Conservation (phyloP, 805 yeast genomes). For the Candida berthetii region DNA sequence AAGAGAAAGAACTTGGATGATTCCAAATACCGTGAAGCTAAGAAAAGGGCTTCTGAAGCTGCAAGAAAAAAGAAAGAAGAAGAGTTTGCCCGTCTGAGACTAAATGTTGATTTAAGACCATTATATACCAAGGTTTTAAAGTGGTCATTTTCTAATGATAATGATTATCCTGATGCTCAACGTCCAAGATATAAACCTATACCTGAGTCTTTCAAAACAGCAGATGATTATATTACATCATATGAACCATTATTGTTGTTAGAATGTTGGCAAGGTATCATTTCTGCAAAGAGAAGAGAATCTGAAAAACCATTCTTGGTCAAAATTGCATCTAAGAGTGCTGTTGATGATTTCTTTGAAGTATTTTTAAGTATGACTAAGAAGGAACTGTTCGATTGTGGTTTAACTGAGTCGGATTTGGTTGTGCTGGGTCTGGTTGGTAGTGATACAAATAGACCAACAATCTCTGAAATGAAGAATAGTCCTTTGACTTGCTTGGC, state of each 20-base stretch:
- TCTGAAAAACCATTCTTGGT: conserved; percentile 55
- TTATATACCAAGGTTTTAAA: conserved; percentile 60
- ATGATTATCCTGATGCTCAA: conserved; percentile 55
- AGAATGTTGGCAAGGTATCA: conserved; percentile 93
- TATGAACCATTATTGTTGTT: conserved; percentile 78
- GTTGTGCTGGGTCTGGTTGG: conserved; percentile 47
- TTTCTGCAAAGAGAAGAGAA: conserved; percentile 58
- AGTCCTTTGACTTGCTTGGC: conserved; percentile 62
- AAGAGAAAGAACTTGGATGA: conserved; percentile 16
- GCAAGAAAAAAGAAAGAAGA: conserved; percentile 51
- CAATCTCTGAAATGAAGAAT: conserved; percentile 25
- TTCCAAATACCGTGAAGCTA: conserved; percentile 22
- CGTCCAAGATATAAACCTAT: conserved; percentile 29
- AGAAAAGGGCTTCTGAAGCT: conserved; percentile 20
- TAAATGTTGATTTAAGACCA: conserved; percentile 73
- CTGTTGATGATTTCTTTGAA: conserved; percentile 84
- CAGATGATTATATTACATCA: conserved; percentile 58
- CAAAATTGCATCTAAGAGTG: conserved; percentile 71
- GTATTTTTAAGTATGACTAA: conserved; percentile 69
- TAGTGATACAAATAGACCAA: conserved; percentile 17
- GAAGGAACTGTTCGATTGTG: conserved; percentile 40
- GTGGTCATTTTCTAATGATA: conserved; percentile 65
- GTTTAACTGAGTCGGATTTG: conserved; percentile 71
- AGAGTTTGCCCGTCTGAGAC: conserved; percentile 70
- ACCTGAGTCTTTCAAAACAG: conserved; percentile 47